These are phyloP conservation scores for Arthroderma sp. DNA, from an alignment of 2,329 filamentous ascomycete species.

Conservation along the genomic window DNA sequence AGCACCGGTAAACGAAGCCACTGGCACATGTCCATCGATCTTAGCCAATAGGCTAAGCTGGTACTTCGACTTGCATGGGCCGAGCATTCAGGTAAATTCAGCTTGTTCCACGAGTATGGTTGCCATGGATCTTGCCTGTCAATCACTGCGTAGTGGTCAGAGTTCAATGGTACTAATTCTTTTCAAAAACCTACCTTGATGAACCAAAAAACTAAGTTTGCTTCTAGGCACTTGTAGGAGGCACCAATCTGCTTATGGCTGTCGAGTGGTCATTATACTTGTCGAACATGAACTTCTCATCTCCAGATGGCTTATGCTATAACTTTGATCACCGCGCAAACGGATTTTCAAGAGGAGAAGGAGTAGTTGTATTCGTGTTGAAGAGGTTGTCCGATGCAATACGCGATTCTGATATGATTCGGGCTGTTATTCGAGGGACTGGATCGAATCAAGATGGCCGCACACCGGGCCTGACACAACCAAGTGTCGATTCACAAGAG, in stretches of 20 bases:
- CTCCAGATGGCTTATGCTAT: conserved; percentile 13
- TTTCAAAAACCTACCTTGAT: conserved; percentile 5
- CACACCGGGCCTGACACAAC: conserved; percentile 28
- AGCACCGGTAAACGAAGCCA: conserved; percentile 7
- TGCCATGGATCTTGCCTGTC: conserved; percentile 18
- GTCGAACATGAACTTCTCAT: conserved; percentile 8
- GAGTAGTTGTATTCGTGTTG: conserved; percentile 25
- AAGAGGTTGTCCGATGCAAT: conserved; percentile 29
- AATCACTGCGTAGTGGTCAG: conserved; percentile 12
- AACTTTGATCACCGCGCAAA: conserved; percentile 23
- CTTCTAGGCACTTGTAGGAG: conserved; percentile 5
- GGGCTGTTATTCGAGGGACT: conserved; percentile 31
- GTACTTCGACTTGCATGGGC: conserved; percentile 17
- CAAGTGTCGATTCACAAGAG: conserved; percentile 18
- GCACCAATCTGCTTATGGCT: background rate
- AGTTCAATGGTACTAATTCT: conserved; percentile 8
- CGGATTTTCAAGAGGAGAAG: conserved; percentile 34
- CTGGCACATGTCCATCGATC: conserved; percentile 10
- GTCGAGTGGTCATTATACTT: background rate
- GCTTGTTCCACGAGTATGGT: conserved; percentile 17
- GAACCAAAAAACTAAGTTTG: conserved; percentile 8
- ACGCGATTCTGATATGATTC: conserved; percentile 35
- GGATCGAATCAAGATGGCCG: conserved; percentile 34
- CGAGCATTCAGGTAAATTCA: conserved; percentile 16
- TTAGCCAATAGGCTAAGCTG: conserved; percentile 18